Conservation (phyloP, 2,329 filamentous ascomycete genomes). For the Graphium sp. region DNA sequence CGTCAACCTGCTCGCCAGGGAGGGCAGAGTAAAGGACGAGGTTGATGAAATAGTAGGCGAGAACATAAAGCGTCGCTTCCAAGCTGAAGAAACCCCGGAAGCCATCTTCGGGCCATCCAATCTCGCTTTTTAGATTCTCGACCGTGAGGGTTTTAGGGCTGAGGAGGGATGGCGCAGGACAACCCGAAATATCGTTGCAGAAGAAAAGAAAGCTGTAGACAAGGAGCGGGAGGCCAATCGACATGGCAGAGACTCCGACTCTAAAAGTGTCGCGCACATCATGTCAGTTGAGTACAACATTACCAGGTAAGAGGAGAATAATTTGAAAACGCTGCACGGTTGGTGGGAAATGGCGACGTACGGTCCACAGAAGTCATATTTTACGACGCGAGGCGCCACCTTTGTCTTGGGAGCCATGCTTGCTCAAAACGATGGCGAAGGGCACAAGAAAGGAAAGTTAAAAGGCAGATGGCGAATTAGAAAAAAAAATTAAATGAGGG, state of each 20-base stretch:
- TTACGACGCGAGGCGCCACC: conserved; percentile 18
- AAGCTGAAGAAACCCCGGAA: conserved; percentile 53
- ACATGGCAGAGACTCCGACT: conserved; percentile 59
- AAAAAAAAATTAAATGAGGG: too few relatives aligned
- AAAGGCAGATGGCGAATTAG: too few relatives aligned
- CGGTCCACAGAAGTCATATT: conserved; percentile 38
- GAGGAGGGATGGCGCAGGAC: conserved; percentile 69
- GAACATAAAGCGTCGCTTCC: conserved; percentile 48
- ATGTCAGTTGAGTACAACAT: conserved; percentile 3
- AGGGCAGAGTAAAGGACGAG: conserved; percentile 60
- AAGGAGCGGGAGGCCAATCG: conserved; percentile 63
- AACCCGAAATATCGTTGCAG: conserved; percentile 88
- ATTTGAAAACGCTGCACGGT: background rate
- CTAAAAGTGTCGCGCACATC: conserved; percentile 22
- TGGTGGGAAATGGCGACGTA: conserved; percentile 13
- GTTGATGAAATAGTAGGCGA: conserved; percentile 66
- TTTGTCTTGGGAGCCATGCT: conserved; percentile 16
- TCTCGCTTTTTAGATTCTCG: conserved; percentile 58
- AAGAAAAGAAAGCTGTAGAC: conserved; percentile 67
- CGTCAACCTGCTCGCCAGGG: conserved; percentile 56
- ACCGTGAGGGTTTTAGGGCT: conserved; percentile 55
- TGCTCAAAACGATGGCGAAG: too few relatives aligned
- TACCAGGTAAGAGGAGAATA: background rate
- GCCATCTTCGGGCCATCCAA: conserved; percentile 65
- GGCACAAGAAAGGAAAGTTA: too few relatives aligned